Base-by-base conservation (phyloP, 371 early-diverging fungal species). In the Haplosporangium sp. region DNA sequence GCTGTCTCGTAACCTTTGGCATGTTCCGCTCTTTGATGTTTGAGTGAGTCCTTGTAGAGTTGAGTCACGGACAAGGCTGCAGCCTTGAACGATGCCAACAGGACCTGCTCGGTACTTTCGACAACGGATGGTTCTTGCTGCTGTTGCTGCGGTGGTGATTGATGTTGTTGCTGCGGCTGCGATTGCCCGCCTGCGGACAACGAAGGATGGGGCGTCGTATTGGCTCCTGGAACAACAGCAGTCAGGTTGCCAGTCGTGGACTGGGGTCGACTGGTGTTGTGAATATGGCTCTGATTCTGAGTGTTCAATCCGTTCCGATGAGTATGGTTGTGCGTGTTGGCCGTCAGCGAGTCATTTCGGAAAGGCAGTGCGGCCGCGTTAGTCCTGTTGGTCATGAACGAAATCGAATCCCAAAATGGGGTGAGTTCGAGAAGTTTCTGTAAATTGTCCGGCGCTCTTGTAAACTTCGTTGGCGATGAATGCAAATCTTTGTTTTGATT, bases 1-100 rank as follows among this genome's bases (percentile, higher is more conserved):
- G 91, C 91, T 56, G 91, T 89, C 61, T 87, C 86, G 75, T 92
- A 94, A n/a, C 94, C 94, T 16, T 85, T 79, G 50, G 86, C 85
- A 81, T 84, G 92, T 8, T 87, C 83, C 55, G 84, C 84, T 47
- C 88, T 82, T 52, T 89, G 87, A 62, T 89, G 89, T n/a, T 86
- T 84, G 23, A 87, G 79, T 1, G 92, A 83, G 55, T 92, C 92
- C 77, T 86, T 89, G 82, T 92, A 94, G 12, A 94, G 84, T 42
- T 86, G 88, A 11, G 93, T 89, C 16, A 94, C 92, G 37, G 89
- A 85, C 16, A 83, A 68, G 2, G 94, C 94, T 13, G 94, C 92
- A 21, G 87, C 84, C 64, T 88, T 88, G 75, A 94, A 94, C 0
- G 87, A 89, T 37, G 86, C 84, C 72, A 87, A 62, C 11, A 89